phyloP scores from a whole-genome alignment of 2,329 filamentous ascomycete genomes.

The Sporothrix protearum region DNA sequence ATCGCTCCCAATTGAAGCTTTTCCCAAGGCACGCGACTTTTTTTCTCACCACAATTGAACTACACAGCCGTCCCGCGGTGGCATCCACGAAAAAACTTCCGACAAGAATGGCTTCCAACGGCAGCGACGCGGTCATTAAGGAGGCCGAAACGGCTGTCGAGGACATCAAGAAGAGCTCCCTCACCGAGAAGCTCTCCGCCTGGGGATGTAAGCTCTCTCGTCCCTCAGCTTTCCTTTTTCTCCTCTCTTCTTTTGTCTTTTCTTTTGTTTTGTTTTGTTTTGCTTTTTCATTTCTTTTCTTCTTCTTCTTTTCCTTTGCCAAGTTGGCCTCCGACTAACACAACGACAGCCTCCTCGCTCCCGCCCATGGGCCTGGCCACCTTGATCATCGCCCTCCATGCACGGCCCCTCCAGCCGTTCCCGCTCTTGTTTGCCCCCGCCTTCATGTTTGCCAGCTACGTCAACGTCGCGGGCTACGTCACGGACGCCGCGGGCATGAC shows the following conservation, averaged over 20 bases:
- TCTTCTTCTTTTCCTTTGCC: neutral
- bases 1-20: neutral
- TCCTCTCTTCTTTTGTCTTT: neutral
- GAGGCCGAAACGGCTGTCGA: neutral
- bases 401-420: slow-evolving; percentile 49
- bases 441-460: slow-evolving; percentile 55
- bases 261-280: neutral
- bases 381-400: slow-evolving; percentile 54
- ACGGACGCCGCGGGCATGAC: slow-evolving; percentile 55
- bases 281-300: neutral
- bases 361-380: slow-evolving; percentile 55
- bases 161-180: slow-evolving; percentile 18
- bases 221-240: too few species aligned
- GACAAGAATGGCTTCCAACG: neutral
- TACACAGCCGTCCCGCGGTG: neutral
- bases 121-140: neutral
- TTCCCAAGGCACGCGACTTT: neutral
- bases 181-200: slow-evolving; percentile 28
- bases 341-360: slow-evolving; percentile 47
- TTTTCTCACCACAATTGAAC: neutral
- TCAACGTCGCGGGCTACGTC: slow-evolving; percentile 57
- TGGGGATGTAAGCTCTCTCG: slow-evolving; percentile 33
- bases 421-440: slow-evolving; percentile 51
- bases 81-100: neutral
- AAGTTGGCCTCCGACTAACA: neutral